Percentiles rank a stretch among this genome's conserved stretches.
Conservation (phyloP, 2,329 filamentous ascomycete genomes). For the Aspergillus fijiensis region DNA sequence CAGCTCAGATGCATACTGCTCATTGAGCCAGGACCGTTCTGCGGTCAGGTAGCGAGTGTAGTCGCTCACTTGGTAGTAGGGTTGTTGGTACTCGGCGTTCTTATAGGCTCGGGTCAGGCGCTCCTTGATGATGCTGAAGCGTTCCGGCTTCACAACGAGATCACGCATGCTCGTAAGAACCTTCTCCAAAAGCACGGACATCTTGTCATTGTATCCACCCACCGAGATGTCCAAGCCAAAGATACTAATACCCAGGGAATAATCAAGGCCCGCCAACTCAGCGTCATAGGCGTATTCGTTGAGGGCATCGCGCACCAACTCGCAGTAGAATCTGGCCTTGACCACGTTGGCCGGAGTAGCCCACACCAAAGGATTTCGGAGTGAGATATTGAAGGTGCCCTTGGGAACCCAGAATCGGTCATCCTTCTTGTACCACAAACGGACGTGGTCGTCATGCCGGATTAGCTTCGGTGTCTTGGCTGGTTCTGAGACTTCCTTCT, state of each 20-base stretch:
- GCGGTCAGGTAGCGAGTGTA: constrained; percentile 78
- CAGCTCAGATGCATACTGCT: constrained; percentile 76
- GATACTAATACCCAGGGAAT: constrained; percentile 70
- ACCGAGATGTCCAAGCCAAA: constrained; percentile 76
- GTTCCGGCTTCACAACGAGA: constrained; percentile 77
- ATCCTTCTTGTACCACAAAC: constrained; percentile 98
- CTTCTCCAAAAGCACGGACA: constrained; percentile 85
- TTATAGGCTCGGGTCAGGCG: constrained; percentile 71
- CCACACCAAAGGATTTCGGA: constrained; percentile 76
- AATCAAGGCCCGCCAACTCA: constrained; percentile 84
- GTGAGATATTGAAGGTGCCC: constrained; percentile 77
- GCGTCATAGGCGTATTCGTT: constrained; percentile 96
- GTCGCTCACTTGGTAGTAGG: constrained; percentile 83
- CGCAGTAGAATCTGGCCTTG: constrained; percentile 76
- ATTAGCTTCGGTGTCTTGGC: constrained; percentile 75
- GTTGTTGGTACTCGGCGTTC: constrained; percentile 85
- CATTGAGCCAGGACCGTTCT: constrained; percentile 74
- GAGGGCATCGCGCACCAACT: constrained; percentile 82
- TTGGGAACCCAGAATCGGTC: constrained; percentile 98
- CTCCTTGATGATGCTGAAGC: constrained; percentile 91
- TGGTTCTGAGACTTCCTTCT: constrained; percentile 80
- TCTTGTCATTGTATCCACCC: constrained; percentile 94
- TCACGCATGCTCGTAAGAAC: constrained; percentile 81
- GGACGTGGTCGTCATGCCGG: constrained; percentile 74
- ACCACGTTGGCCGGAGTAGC: constrained; percentile 75